Evolutionary conservation across 306 rosid genomes (phyloP), one percentile per base, ranked within the genome.

Genomic region (Cicer judaicum): DNA sequence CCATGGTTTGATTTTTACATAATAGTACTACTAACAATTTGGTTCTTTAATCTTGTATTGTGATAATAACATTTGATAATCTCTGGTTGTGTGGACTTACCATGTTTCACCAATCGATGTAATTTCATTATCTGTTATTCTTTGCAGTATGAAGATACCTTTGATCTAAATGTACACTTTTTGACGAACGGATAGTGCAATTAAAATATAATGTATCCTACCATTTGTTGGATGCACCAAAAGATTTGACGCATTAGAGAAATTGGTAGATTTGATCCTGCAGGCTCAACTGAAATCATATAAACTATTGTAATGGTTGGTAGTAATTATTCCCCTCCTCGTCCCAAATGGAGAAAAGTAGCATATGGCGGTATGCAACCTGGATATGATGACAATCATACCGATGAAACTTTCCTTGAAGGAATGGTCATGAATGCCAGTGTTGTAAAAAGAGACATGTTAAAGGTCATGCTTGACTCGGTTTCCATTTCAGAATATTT

Each of bases 341-440:
- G 13, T 34, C 68, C 84, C 47, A 89, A 74, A 82, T 93, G 98
- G 97, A 84, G 89, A 84, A 93, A 93, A 85, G 92, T 93, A 56
- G 96, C 96, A 14, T 93, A 91, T 48, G 98, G 98, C 38, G 97
- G 98, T 64, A 93, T 91, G 98, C 98, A 93, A 68, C 87, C 87
- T 48, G 98, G 98, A 47, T 93, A 85, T 73, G 89, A 86, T 77
- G 98, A 91, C 76, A 93, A 91, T 78, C 81, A 93, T 74, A 87
- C 94, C 0, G 97, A 85, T 55, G 98, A 91, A 67, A 85, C 91
- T 42, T 93, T 93, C 80, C 96, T 93, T 66, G 97, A 88, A 88
- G 92, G 87, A 5, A 93, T 91, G 88, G 92, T 91, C 78, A 93
- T 87, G 87, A 93, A 93, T 91, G 98, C 97, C 63, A 88, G 86